Evolutionary conservation across 768 basidiomycete species (phyloP).

Genomic region (Suillus brevipes): DNA sequence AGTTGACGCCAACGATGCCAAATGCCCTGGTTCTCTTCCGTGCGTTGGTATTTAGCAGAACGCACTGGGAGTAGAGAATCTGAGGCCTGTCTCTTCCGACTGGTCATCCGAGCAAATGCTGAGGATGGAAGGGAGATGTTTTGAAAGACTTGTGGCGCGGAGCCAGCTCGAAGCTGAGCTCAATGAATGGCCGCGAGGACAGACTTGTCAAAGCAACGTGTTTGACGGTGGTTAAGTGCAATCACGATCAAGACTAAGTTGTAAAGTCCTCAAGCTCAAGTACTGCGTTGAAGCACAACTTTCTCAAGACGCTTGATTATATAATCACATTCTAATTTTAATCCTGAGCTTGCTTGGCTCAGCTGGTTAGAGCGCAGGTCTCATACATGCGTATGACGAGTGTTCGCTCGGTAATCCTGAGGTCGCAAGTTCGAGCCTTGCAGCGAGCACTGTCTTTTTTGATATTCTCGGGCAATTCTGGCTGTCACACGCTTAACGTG

Average conservation of each 20-base stretch:
- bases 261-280: neutral
- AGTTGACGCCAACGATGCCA: slow-evolving; percentile 44
- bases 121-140: neutral
- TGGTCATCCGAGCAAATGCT: slow-evolving; percentile 43
- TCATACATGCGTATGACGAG: slow-evolving; percentile 43
- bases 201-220: slow-evolving; percentile 7
- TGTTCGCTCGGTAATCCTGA: slow-evolving; percentile 46
- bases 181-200: slow-evolving; percentile 1
- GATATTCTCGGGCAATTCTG: neutral
- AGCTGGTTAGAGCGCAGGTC: slow-evolving; percentile 61
- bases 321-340: neutral
- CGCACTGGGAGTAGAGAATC: slow-evolving; percentile 51
- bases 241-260: slow-evolving; percentile 1
- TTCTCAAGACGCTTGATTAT: neutral
- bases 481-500: no score
- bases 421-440: slow-evolving; percentile 66
- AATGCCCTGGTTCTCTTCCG: slow-evolving; percentile 36
- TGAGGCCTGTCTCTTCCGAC: slow-evolving; percentile 53
- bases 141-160: neutral
- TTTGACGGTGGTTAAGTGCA: slow-evolving; percentile 1
- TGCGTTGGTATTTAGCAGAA: slow-evolving; percentile 52
- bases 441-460: slow-evolving; percentile 45
- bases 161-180: slow-evolving; percentile 6
- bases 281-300: neutral
- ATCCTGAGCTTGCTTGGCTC: slow-evolving; percentile 45